Percentiles rank a stretch among this genome's conserved stretches.
Conservation (phyloP, 768 basidiomycete species). For the Psilocybe cyanescens region DNA sequence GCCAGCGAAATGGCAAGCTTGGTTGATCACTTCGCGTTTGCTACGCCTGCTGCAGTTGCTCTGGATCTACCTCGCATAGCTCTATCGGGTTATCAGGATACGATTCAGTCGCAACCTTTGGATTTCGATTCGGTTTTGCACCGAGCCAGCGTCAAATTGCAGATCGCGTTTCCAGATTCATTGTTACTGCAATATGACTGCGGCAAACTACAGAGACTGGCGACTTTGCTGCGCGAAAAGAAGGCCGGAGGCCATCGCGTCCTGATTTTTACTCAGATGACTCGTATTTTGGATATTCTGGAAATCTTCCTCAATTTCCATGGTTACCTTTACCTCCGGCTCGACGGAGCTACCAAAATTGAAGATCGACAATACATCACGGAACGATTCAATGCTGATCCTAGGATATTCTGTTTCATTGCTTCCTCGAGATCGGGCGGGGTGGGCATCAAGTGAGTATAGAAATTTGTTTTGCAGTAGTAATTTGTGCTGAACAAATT, state of each 20-base stretch:
- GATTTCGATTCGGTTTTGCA: conserved; percentile 76
- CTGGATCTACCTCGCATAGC: conserved; percentile 70
- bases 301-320: conserved; percentile 93
- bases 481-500: conserved; percentile 14
- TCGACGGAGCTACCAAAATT: conserved; percentile 95
- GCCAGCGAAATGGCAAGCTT: conserved; percentile 53
- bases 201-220: conserved; percentile 89
- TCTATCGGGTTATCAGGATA: conserved; percentile 46
- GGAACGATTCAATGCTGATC: conserved; percentile 84
- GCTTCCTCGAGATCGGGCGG: conserved; percentile 79
- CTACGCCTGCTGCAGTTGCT: conserved; percentile 79
- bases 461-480: not conserved
- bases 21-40: conserved; percentile 77
- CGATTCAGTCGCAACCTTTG: conserved; percentile 31
- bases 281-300: conserved; percentile 88
- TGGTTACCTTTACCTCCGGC: conserved; percentile 90
- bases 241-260: conserved; percentile 89
- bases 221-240: conserved; percentile 77
- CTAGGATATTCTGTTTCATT: conserved; percentile 86
- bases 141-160: conserved; percentile 75
- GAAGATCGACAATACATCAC: conserved; percentile 92
- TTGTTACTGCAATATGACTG: conserved; percentile 94
- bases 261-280: conserved; percentile 98
- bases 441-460: conserved; percentile 90
- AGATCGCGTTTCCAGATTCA: conserved; percentile 92